Base-by-base conservation (phyloP, 306 rosid genomes). In the Citrullus mucosospermus region DNA sequence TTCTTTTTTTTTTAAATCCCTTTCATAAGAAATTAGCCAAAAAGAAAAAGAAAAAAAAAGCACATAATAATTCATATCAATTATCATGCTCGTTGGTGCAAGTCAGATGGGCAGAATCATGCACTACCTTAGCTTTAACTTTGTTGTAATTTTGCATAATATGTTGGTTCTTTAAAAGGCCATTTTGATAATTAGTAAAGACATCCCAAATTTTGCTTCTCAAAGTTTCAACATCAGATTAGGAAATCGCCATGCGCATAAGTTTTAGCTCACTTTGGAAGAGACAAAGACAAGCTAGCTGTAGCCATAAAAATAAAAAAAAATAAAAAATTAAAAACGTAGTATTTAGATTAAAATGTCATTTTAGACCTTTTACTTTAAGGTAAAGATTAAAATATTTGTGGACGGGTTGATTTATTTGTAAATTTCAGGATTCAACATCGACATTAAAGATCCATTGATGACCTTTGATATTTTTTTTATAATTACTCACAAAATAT, bases 71-170 rank as follows among this genome's bases (percentile, higher is more conserved):
- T 50, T 72, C 44, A 72, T 50, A 50, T 1, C 25, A 72, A 72
- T 72, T 48, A 72, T 72, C 60, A 72, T 72, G 77, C 8, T 72
- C 15, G 59, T 72, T 72, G 77, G 77, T 72, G 77, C 58, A 72
- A 72, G 59, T 72, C 59, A 72, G 77, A 72, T 72, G 77, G 59
- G 59, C 77, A 72, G 77, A 72, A 71, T 71, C 59, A 14, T 72
- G 43, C 59, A 50, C 8, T 53, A 6, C 50, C 13, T 22, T 22
- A 43, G 1, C 58, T 71, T 71, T 46, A 25, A 25, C 41, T 15
- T 72, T 50, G 41, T 50, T 36, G 55, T 69, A 43, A 69, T 43
- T 32, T 39, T 67, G 48, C 72, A 38, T 65, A 16, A 15, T 25
- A 7, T 62, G 43, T 62, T 62, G 2, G 58, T 0, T 70, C 22